Evolutionary conservation across 192 early-diverging fungal species (phyloP).

Genomic region (Pilaira anomala): DNA sequence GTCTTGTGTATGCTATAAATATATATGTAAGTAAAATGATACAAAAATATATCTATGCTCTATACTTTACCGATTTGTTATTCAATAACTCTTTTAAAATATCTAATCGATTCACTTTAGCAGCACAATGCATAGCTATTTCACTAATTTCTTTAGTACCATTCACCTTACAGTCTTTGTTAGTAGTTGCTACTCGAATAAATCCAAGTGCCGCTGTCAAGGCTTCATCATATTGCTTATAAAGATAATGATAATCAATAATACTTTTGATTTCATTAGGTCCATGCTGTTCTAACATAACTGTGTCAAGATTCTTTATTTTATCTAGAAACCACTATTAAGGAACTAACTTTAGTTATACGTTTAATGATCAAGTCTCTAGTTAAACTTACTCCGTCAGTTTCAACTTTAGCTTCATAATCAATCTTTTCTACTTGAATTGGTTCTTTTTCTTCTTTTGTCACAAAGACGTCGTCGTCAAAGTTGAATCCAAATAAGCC

Average conservation of each 20-base stretch:
- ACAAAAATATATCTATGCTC: neutral
- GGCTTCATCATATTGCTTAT: slow-evolving; percentile 27
- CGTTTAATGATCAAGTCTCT: too few species aligned
- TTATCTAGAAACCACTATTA: slow-evolving; percentile 30
- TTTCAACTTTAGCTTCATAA: slow-evolving; percentile 24
- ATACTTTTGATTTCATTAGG: slow-evolving; percentile 25
- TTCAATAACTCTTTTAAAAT: slow-evolving; percentile 16
- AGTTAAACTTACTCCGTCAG: slow-evolving; percentile 21
- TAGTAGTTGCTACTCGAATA: slow-evolving; percentile 13
- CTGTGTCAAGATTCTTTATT: neutral
- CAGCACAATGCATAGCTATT: slow-evolving; percentile 39
- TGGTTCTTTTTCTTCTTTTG: slow-evolving; percentile 6
- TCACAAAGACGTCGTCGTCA: slow-evolving; percentile 29
- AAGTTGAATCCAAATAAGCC: slow-evolving; percentile 37
- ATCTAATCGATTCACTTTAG: slow-evolving; percentile 21
- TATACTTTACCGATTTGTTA: slow-evolving; percentile 23
- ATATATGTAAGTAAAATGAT: slow-evolving; percentile 1
- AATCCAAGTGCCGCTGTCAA: slow-evolving; percentile 14
- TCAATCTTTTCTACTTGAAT: neutral
- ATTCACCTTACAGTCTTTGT: slow-evolving; percentile 36
- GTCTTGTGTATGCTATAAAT: slow-evolving; percentile 16
- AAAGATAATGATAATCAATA: slow-evolving; percentile 31
- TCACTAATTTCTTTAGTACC: slow-evolving; percentile 45
- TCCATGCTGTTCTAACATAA: slow-evolving; percentile 27
- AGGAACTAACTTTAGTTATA: neutral